Percentiles rank a stretch among this genome's conserved stretches.
Evolutionary conservation across 306 rosid genomes (phyloP).

Genomic region (Hippophae rhamnoides): DNA sequence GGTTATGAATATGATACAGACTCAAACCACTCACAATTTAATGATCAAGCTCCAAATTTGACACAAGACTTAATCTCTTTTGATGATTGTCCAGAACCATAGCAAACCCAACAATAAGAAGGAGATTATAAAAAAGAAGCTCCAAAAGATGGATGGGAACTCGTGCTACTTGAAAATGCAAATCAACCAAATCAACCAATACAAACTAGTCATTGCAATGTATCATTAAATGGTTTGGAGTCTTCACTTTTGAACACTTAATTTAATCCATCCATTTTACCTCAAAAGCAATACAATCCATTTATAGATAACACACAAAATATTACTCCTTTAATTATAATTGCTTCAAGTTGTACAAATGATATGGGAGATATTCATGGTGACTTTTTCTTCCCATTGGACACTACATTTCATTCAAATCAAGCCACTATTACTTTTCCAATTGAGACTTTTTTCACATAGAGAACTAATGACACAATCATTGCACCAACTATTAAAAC

Average conservation of each 20-base stretch:
- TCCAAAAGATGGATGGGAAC: conserved; percentile 44
- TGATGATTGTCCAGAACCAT: conserved; percentile 9
- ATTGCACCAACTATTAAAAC: not conserved
- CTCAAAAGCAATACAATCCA: conserved; percentile 49
- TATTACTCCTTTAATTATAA: not conserved
- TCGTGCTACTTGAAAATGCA: conserved; percentile 36
- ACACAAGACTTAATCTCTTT: too few relatives aligned
- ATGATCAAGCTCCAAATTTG: too few relatives aligned
- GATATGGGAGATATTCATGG: not conserved
- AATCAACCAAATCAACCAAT: not conserved
- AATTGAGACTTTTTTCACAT: too few relatives aligned
- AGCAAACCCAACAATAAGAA: conserved; percentile 8
- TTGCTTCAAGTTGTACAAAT: not conserved
- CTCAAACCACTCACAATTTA: too few relatives aligned
- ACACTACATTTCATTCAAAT: conserved; percentile 14
- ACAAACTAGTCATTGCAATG: too few relatives aligned
- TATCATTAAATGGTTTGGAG: too few relatives aligned
- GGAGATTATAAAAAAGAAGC: not conserved
- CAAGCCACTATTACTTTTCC: not conserved
- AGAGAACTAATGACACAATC: too few relatives aligned
- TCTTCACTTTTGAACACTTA: too few relatives aligned
- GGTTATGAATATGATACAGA: too few relatives aligned
- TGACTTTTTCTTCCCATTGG: conserved; percentile 2
- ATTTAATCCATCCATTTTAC: too few relatives aligned
- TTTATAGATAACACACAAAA: conserved; percentile 36